phyloP scores from a whole-genome alignment of 129 eudicot species.

The Smallanthus sonchifolius region DNA sequence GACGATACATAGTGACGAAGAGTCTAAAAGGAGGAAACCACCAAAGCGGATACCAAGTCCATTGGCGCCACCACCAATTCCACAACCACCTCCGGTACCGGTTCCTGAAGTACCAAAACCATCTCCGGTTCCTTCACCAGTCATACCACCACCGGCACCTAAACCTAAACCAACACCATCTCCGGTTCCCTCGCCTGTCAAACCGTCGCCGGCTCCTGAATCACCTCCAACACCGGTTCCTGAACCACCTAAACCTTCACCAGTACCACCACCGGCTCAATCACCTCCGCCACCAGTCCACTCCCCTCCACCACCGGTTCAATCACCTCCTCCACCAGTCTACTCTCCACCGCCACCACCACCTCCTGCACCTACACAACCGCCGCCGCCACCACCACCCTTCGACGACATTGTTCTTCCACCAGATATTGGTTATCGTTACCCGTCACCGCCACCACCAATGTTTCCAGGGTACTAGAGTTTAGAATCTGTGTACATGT shows the following conservation, averaged over 20 bases:
- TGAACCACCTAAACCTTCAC: constrained; percentile 15
- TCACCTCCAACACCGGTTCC: background rate
- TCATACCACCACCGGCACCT: background rate
- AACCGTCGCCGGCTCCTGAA: constrained; percentile 22
- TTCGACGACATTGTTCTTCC: constrained; percentile 37
- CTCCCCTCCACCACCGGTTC: constrained; percentile 24
- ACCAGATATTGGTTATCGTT: constrained; percentile 31
- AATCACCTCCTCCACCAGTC: constrained; percentile 29
- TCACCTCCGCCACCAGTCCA: constrained; percentile 36
- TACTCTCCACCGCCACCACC: constrained; percentile 31
- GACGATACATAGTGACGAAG: constrained; percentile 16
- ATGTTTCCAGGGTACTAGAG: constrained; percentile 38
- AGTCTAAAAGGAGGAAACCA: constrained; percentile 14
- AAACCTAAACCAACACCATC: constrained; percentile 12
- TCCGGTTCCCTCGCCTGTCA: background rate
- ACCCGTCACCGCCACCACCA: constrained; percentile 61
- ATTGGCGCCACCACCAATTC: background rate
- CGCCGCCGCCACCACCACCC: constrained; percentile 12
- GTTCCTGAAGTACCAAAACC: background rate
- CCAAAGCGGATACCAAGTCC: constrained; percentile 4
- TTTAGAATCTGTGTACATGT: constrained; percentile 17
- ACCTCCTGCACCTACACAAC: background rate
- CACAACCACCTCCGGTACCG: background rate
- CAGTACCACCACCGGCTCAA: background rate
- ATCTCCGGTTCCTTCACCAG: background rate